phyloP scores from a whole-genome alignment of 1,284 basidiomycete genomes.

The Puccinia hordei region DNA sequence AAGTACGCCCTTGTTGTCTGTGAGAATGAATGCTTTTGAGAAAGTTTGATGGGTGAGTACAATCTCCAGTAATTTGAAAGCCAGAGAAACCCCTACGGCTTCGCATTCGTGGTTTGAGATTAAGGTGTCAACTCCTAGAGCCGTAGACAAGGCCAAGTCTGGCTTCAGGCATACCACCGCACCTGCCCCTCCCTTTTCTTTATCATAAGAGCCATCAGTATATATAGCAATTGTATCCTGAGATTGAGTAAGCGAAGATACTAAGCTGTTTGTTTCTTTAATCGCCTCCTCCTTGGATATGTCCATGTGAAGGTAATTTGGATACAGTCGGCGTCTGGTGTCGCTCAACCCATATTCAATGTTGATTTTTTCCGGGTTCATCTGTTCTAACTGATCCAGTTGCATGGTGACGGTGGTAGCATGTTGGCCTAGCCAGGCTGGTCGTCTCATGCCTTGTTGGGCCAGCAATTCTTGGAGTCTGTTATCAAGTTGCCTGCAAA shows the following conservation, averaged over 20 bases:
- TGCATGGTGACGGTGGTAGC: not conserved
- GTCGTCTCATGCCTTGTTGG: not conserved
- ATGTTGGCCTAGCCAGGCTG: not conserved
- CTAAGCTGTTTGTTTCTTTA: not conserved
- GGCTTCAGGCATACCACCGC: not conserved
- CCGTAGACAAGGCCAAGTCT: not conserved
- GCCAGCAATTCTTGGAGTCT: not conserved
- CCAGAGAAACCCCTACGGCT: not conserved
- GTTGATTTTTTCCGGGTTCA: not conserved
- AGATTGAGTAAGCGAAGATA: not conserved
- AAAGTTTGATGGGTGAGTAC: too few species aligned
- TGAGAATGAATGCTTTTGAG: not conserved
- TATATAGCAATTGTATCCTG: not conserved
- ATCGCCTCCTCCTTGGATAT: not conserved
- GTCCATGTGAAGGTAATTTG: not conserved
- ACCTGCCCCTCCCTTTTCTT: not conserved
- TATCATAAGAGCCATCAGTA: constrained; percentile 2
- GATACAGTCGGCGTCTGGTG: too few species aligned
- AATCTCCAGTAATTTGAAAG: not conserved
- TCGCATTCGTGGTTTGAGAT: too few species aligned
- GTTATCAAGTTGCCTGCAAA: too few species aligned
- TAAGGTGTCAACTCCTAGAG: not conserved
- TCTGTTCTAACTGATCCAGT: not conserved
- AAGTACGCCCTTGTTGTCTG: not conserved
- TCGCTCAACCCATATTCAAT: not conserved